Base-by-base conservation (phyloP, 108 stramenopile species). In the Cyclostephanos invisitatus region DNA sequence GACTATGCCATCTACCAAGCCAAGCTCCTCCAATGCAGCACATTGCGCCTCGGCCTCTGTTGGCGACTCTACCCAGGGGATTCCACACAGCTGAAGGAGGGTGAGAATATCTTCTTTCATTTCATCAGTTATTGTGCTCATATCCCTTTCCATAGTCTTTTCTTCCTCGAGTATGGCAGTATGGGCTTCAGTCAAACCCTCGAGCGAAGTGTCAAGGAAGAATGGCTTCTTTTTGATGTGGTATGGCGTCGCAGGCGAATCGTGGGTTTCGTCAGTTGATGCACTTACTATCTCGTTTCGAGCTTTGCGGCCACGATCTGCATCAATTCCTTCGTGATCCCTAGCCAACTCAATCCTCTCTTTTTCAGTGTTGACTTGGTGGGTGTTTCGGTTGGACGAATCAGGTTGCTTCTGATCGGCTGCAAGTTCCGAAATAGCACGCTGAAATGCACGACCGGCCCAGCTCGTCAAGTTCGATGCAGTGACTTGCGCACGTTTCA, bases 41-140 rank as follows among this genome's bases (percentile, higher is more conserved):
- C 96, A 97, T 70, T 99, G 96, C 8, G 98, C 97, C 76, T 99
- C 99, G 0, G 99, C 99, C 68, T 99, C 99, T 49, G 96, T 94
- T 10, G 99, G 99, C 1, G 98, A 92, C 37, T 95, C 89, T 37
- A 99, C 58, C 82, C 93, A 99, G 0, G 99, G 99, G 14, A 99
- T 78, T 4, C 97, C 99, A 68, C 98, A 97, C 17, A 96, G 77
- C 38, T 87, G 73, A 27, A 99, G 68, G 20, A 99, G 68, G 5
- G 85, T 78, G 67, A 97, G 85, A 6, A 97, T 85, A 36, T 98
- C 98, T 17, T 87, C 84, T 46, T 84, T 86, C 97, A 99, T 98
- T 74, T 97, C 98, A 42, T 98, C 96, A 18, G 97, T 94, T 6
- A 97, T 85, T 7, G 89, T 85, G 55, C 91, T 90, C 60, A 86